These are phyloP conservation scores for Pezicula carpinea DNA, from an alignment of 2,329 filamentous ascomycete species.

Conservation along the genomic window DNA sequence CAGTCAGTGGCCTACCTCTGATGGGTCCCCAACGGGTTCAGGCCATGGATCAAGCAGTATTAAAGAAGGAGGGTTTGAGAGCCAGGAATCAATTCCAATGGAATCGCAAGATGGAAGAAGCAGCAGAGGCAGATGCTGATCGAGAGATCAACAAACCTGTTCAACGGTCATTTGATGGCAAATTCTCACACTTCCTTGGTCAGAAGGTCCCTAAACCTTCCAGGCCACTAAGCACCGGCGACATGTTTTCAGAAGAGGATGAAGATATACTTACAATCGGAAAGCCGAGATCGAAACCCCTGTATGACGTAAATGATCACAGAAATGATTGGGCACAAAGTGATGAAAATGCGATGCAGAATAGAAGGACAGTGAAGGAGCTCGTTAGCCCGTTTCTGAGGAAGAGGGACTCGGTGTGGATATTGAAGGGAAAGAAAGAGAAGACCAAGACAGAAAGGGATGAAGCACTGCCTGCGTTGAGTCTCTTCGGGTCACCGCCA, in stretches of 20 bases:
- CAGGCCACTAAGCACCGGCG: slow-evolving; percentile 21
- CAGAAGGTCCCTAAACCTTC: slow-evolving; percentile 2
- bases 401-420: slow-evolving; percentile 46
- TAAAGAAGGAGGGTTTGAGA: slow-evolving; percentile 31
- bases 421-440: slow-evolving; percentile 37
- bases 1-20: slow-evolving; percentile 4
- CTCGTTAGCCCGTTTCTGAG: slow-evolving; percentile 28
- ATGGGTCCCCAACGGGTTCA: slow-evolving; percentile 16
- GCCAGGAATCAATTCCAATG: slow-evolving; percentile 42
- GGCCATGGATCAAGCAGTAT: slow-evolving; percentile 23
- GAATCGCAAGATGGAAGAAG: slow-evolving; percentile 32
- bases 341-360: slow-evolving; percentile 37
- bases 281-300: slow-evolving; percentile 9
- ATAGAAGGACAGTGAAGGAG: slow-evolving; percentile 17
- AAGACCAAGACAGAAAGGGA: slow-evolving; percentile 20
- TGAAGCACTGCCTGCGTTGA: slow-evolving; percentile 12
- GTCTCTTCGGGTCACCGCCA: slow-evolving; percentile 10
- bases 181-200: slow-evolving; percentile 15
- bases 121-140: slow-evolving; percentile 27
- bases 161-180: slow-evolving; percentile 30
- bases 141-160: slow-evolving; percentile 23
- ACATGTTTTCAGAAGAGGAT: slow-evolving; percentile 18
- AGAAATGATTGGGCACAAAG: slow-evolving; percentile 52
- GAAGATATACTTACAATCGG: slow-evolving; percentile 3
- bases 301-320: slow-evolving; percentile 13